Conservation (phyloP, 352 stramenopile species). For the Stephanocyclus meneghinianus region DNA sequence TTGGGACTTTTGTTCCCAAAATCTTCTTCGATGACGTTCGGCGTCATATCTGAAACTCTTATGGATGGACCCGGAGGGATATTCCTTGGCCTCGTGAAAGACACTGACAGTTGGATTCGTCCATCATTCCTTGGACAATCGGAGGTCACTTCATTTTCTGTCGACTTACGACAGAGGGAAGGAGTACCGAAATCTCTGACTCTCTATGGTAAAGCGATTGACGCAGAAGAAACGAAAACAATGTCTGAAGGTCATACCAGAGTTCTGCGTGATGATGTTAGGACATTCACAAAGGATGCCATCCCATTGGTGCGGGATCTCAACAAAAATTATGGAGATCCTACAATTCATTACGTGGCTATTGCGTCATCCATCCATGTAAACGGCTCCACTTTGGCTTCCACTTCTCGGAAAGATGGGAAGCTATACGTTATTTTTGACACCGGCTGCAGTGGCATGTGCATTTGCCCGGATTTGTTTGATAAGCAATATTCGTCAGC, state of each 20-base stretch:
- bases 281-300: neutral
- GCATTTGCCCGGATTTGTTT: conserved; percentile 32
- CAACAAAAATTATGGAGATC: conserved; percentile 56
- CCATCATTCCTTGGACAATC: conserved; percentile 44
- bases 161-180: conserved; percentile 32
- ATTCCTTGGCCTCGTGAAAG: conserved; percentile 43
- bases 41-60: conserved; percentile 35
- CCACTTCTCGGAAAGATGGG: conserved; percentile 7
- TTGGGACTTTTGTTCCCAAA: conserved; percentile 23
- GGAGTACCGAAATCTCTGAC: conserved; percentile 16
- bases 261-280: neutral
- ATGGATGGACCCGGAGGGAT: conserved; percentile 44
- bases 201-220: conserved; percentile 12
- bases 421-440: conserved; percentile 50
- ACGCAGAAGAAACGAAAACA: neutral
- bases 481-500: conserved; percentile 28
- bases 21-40: conserved; percentile 38
- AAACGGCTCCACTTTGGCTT: conserved; percentile 46
- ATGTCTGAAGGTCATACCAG: neutral
- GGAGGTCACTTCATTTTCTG: conserved; percentile 22
- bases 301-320: conserved; percentile 56
- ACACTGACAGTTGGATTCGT: conserved; percentile 38
- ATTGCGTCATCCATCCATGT: conserved; percentile 45
- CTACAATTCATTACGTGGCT: conserved; percentile 60
- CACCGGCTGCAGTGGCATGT: conserved; percentile 41